A percentile compares a stretch with the other conserved stretches of the same genome.
Conservation (phyloP, 164 flowering plant species). For the Magnolia kwangsiensis region DNA sequence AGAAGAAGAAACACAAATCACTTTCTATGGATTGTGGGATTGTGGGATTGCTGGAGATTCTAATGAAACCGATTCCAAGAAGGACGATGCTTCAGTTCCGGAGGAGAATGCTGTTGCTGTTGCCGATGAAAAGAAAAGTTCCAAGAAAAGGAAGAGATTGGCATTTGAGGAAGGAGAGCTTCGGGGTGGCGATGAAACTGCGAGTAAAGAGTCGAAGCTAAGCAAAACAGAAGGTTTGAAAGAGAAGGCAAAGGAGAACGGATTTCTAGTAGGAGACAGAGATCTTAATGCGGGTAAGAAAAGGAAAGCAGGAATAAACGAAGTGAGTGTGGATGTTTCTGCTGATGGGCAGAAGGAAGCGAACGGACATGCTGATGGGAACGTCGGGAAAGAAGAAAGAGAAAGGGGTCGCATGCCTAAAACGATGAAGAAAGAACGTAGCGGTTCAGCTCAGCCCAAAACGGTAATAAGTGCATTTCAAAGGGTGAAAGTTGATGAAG, state of each 20-base stretch:
- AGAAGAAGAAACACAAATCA: conserved; percentile 25
- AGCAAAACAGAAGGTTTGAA: conserved; percentile 32
- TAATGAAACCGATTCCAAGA: conserved; percentile 12
- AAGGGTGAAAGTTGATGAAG: conserved; percentile 75
- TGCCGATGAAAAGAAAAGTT: conserved; percentile 24
- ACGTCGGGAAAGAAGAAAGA: conserved; percentile 18
- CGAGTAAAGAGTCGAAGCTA: conserved; percentile 31
- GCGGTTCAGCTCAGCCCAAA: conserved; percentile 68
- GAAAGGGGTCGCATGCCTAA: conserved; percentile 19
- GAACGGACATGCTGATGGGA: conserved; percentile 21
- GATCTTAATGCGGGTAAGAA: conserved; percentile 14
- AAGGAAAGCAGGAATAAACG: conserved; percentile 16
- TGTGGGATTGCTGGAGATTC: neutral
- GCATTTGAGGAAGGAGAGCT: conserved; percentile 35
- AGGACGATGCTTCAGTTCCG: conserved; percentile 7
- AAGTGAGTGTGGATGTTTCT: neutral
- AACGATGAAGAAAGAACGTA: conserved; percentile 26
- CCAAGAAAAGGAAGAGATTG: conserved; percentile 62
- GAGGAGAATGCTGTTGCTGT: conserved; percentile 17
- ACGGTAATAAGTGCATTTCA: conserved; percentile 61
- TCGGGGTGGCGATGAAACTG: conserved; percentile 20
- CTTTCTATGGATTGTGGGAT: neutral
- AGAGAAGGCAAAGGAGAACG: conserved; percentile 18
- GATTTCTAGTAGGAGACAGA: conserved; percentile 10
- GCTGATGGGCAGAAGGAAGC: neutral